Percentiles rank a stretch among this genome's conserved stretches.
Evolutionary conservation across 164 flowering plant genomes (phyloP).

Genomic region (Sedum album): DNA sequence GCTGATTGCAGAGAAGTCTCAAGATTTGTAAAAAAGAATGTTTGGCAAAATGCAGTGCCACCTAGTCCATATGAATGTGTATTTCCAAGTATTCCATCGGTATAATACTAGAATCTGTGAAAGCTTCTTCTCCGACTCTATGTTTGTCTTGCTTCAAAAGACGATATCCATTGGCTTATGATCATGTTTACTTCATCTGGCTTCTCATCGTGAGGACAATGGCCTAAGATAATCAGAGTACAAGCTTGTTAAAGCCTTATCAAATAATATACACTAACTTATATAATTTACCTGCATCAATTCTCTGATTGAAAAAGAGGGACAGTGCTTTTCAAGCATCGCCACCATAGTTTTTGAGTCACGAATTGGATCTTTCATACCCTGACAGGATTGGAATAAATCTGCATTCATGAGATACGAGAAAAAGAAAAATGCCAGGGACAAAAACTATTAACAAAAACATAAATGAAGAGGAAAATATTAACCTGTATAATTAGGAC

Average conservation of each 20-base stretch:
- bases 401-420: neutral
- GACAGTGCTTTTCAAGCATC: slow-evolving; percentile 52
- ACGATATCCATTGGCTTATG: slow-evolving; percentile 45
- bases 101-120: neutral
- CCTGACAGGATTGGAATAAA: slow-evolving; percentile 25
- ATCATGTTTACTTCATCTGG: slow-evolving; percentile 70
- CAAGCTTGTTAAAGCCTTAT: neutral
- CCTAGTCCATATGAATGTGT: neutral
- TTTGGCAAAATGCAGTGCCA: neutral
- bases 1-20: neutral
- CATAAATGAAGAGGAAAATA: too few relatives aligned
- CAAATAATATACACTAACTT: neutral
- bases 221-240: slow-evolving; percentile 35
- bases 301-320: slow-evolving; percentile 38
- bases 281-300: slow-evolving; percentile 49
- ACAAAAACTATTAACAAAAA: neutral
- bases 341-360: slow-evolving; percentile 47
- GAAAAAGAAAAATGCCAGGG: neutral
- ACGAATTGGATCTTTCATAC: slow-evolving; percentile 75
- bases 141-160: slow-evolving; percentile 19
- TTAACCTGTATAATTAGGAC: slow-evolving; percentile 59
- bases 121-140: neutral
- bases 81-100: neutral
- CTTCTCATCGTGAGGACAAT: slow-evolving; percentile 85
- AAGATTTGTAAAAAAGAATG: neutral